Conservation (phyloP, 768 basidiomycete genomes). For the Polyporus arcularius region DNA sequence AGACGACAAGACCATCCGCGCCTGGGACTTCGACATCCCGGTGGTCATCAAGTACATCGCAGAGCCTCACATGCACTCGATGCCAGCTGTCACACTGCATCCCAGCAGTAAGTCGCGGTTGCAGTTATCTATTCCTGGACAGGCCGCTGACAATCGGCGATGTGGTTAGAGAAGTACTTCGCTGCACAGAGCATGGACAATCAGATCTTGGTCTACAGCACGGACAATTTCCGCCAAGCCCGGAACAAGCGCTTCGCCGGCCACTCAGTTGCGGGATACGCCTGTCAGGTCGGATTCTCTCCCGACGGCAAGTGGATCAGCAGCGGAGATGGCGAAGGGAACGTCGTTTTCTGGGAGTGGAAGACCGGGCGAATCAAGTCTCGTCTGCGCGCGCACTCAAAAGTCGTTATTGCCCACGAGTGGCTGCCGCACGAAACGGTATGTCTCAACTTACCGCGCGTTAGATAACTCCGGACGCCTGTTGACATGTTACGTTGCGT, state of each 20-base stretch:
- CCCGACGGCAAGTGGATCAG: conserved; percentile 99
- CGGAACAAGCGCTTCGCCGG: conserved; percentile 98
- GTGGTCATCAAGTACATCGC: conserved; percentile 99
- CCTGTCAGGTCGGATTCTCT: conserved; percentile 95
- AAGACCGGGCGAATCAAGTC: conserved; percentile 97
- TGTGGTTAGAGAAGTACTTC: conserved; percentile 80
- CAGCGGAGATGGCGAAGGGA: conserved; percentile 93
- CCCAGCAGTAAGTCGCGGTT: conserved; percentile 76
- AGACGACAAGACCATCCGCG: conserved; percentile 98
- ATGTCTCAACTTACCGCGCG: conserved; percentile 37
- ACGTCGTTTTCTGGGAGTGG: conserved; percentile 99
- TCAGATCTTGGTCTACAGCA: conserved; percentile 96
- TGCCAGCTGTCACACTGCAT: conserved; percentile 96
- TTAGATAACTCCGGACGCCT: background rate
- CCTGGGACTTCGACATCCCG: conserved; percentile 99
- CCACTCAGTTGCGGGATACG: conserved; percentile 95
- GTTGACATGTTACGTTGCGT: conserved; percentile 20
- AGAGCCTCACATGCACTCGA: conserved; percentile 99
- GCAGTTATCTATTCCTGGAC: background rate
- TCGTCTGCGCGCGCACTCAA: conserved; percentile 82
- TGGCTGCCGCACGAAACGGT: conserved; percentile 98
- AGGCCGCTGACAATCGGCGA: background rate
- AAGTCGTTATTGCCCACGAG: conserved; percentile 97
- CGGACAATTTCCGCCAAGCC: conserved; percentile 98
- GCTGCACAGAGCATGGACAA: conserved; percentile 98